A percentile compares a stretch with the other conserved stretches of the same genome.
phyloP scores from a whole-genome alignment of 1,139 yeast genomes.

The Eremothecium sinecaudum region DNA sequence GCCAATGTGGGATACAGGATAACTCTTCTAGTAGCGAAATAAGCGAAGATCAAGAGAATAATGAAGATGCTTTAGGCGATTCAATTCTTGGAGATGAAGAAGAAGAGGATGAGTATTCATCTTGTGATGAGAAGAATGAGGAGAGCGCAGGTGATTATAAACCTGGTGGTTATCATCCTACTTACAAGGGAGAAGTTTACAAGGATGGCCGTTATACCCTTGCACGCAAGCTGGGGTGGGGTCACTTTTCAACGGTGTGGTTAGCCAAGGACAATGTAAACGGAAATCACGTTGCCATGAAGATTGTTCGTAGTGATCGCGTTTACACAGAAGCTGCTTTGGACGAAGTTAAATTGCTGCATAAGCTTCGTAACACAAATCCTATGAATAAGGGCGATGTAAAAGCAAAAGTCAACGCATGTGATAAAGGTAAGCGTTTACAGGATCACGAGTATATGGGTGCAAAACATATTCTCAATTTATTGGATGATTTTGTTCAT shows the following conservation, averaged over 20 bases:
- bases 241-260: conserved; percentile 78
- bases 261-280: conserved; percentile 51
- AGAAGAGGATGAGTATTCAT: conserved; percentile 25
- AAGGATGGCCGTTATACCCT: conserved; percentile 49
- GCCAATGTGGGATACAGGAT: conserved; percentile 2
- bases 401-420: not conserved
- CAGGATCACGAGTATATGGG: conserved; percentile 38
- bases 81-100: conserved; percentile 12
- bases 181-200: conserved; percentile 59
- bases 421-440: conserved; percentile 16
- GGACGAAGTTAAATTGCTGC: conserved; percentile 55
- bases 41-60: conserved; percentile 2
- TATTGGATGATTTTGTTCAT: conserved; percentile 59
- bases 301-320: conserved; percentile 63
- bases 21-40: not conserved
- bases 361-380: conserved; percentile 9
- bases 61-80: conserved; percentile 1
- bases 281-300: conserved; percentile 59
- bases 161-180: conserved; percentile 75
- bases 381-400: not conserved
- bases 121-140: conserved; percentile 43
- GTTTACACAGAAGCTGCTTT: conserved; percentile 69
- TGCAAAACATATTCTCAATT: conserved; percentile 51
- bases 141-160: conserved; percentile 60
- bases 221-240: conserved; percentile 71